A percentile compares a stretch with the other conserved stretches of the same genome.
These are phyloP conservation scores for Thraustochytrium striatum DNA, from an alignment of 352 stramenopile species.

Conservation along the genomic window DNA sequence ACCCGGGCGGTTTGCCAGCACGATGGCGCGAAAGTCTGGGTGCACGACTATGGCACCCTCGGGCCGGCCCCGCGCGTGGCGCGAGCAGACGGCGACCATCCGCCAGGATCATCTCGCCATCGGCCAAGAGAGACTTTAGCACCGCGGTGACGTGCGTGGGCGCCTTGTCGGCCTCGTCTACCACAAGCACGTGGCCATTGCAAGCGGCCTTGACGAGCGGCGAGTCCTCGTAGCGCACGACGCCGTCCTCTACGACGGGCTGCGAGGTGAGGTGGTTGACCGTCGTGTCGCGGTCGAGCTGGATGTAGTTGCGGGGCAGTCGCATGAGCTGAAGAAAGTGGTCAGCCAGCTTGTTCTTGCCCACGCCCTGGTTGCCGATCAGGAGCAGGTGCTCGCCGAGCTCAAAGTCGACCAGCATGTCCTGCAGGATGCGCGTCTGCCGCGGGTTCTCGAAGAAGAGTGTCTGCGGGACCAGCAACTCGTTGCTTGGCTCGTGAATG, in stretches of 20 bases:
- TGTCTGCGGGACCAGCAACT: constrained; percentile 73
- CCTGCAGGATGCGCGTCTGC: constrained; percentile 76
- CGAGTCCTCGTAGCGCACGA: constrained; percentile 84
- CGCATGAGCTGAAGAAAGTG: constrained; percentile 75
- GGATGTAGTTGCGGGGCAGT: constrained; percentile 90
- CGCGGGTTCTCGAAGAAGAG: constrained; percentile 82
- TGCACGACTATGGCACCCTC: constrained; percentile 70
- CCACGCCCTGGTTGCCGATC: constrained; percentile 89
- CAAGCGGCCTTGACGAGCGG: constrained; percentile 84
- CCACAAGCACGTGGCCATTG: constrained; percentile 77
- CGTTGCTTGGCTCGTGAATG: constrained; percentile 27
- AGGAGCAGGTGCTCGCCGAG: constrained; percentile 82
- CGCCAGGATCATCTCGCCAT: constrained; percentile 85
- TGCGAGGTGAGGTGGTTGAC: constrained; percentile 82
- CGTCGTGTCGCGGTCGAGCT: constrained; percentile 93
- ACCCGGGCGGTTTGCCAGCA: constrained; percentile 85
- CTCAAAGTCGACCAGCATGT: constrained; percentile 66
- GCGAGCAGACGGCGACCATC: constrained; percentile 79
- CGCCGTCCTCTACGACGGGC: constrained; percentile 76
- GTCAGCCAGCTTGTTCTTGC: constrained; percentile 91
- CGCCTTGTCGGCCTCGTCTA: constrained; percentile 95
- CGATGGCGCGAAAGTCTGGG: constrained; percentile 83
- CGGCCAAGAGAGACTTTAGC: constrained; percentile 88
- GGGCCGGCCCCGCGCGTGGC: not conserved
- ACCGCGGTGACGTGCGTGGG: constrained; percentile 89